Base-by-base conservation (phyloP, 139 green algal genomes). In the Nannochloris sp. region DNA sequence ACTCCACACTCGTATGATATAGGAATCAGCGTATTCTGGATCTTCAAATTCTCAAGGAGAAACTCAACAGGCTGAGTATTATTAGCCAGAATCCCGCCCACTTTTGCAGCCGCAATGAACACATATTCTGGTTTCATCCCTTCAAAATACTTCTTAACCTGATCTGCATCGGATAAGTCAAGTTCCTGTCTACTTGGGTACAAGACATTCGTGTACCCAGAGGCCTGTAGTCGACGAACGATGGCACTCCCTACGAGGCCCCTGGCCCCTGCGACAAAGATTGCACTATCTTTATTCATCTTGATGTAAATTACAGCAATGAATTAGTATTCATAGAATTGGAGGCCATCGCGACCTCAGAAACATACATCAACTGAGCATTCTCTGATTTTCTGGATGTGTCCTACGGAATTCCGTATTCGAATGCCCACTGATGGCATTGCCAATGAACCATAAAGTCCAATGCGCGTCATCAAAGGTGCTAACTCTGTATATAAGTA, bases 51-150 rank as follows among this genome's bases (percentile, higher is more conserved):
- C 57, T 79, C 46, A 28, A 48, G 66, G 14, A 80, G 78, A 29
- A 80, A 80, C 16, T 80, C 73, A 25, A 48, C 61, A 14, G 73
- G 73, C 29, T 80, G 71, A 17, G 14, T 43, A 23, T 59, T 72
- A 56, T 80, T 80, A 43, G 73, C 73, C 13, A 63, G 56, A 44
- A 80, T 80, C 26, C 73, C 73, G 40, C 73, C 73, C 12, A 80
- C 73, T 43, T 72, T 72, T 4, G 73, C 73, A 2, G 73, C 73
- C 20, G 73, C 73, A 26, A 80, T 6, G 43, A 80, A 62, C 6
- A 76, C 73, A 16, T 72, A 72, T n/a, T 33, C 65, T 10, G 62
- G 62, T 23, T 51, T 48, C 23, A 77, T 28, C 23, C 13, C 33
- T 37, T 55, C 56, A 23, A 79, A 77, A 26, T 70, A 80, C 8